These are phyloP conservation scores for Lactarius sp. DNA, from an alignment of 768 basidiomycete genomes.

Conservation along the genomic window DNA sequence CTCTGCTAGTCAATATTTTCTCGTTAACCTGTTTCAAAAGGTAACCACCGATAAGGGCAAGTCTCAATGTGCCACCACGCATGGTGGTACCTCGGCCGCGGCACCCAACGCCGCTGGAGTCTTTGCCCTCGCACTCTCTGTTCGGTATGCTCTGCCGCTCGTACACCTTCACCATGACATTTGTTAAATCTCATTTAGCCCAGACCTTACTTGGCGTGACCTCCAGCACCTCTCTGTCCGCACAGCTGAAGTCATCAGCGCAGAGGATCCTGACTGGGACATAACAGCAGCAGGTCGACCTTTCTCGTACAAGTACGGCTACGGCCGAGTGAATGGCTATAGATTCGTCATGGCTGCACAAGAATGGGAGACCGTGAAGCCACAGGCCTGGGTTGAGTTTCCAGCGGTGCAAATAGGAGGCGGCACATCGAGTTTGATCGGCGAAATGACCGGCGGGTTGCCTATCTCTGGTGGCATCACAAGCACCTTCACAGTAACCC, in stretches of 20 bases:
- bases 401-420: constrained; percentile 62
- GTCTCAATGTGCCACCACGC: constrained; percentile 70
- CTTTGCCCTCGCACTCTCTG: constrained; percentile 84
- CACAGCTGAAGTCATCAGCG: constrained; percentile 73
- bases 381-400: constrained; percentile 86
- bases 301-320: constrained; percentile 94
- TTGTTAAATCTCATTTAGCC: constrained; percentile 41
- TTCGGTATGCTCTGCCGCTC: constrained; percentile 49
- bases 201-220: constrained; percentile 96
- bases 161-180: neutral
- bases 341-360: constrained; percentile 76
- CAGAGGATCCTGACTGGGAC: constrained; percentile 94
- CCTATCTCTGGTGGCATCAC: constrained; percentile 58
- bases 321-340: constrained; percentile 81
- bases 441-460: constrained; percentile 57
- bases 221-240: constrained; percentile 84
- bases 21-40: constrained; percentile 39
- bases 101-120: constrained; percentile 96
- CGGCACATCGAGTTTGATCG: constrained; percentile 51
- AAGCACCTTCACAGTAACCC: constrained; percentile 60
- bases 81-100: constrained; percentile 97
- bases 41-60: constrained; percentile 92
- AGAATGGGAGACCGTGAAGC: constrained; percentile 83
- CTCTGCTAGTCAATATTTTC: constrained; percentile 4
- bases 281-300: constrained; percentile 59